Evolutionary conservation across 2,329 filamentous ascomycete genomes (phyloP), one percentile per base, ranked within the genome.

Genomic region (Cordyceps militaris): DNA sequence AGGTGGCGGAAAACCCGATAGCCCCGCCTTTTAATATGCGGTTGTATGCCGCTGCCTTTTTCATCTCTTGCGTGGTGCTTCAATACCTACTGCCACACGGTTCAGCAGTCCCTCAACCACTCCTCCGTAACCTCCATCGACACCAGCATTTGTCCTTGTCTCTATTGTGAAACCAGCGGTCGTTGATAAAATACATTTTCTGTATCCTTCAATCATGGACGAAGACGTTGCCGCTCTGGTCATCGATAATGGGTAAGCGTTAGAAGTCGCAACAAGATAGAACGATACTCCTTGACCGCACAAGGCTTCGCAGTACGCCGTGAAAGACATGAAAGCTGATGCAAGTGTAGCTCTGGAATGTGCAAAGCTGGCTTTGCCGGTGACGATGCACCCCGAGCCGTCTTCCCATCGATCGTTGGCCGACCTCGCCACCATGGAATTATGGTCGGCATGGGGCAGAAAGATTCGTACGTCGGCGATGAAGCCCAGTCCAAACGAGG

Each of bases 391-490:
- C 40, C 40, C 21, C 40, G 40, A 9, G 40, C 40, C 21, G 40
- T 43, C 40, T 43, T 43, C 40, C 40, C 40, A 2, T 99, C 94
- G 77, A 97, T 99, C 79, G 94, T 99, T 81, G 94, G 94, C 79
- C 92, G 94, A 79, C 94, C 94, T 80, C 94, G 94, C 82, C 94
- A 99, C 78, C 44, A 38, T 71, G 96, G 93, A 86, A 97, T 99
- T 84, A 99, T 99, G 94, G 97, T 99, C 78, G 94, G 94, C 86
- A 99, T 99, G 94, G 94, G 94, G 72, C 94, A 97, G 83, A 99
- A 99, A 85, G 94, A 99, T 86, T 97, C 94, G 64, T 99, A 99
- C 76, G 94, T 99, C 71, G 94, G 94, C 85, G 94, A 99, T 82
- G 94, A 99, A 85, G 94, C 94, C 81, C 94, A 99, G 85, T 99